These are phyloP conservation scores for Phytophthora pluvialis DNA, from an alignment of 352 stramenopile genomes.

Conservation along the genomic window DNA sequence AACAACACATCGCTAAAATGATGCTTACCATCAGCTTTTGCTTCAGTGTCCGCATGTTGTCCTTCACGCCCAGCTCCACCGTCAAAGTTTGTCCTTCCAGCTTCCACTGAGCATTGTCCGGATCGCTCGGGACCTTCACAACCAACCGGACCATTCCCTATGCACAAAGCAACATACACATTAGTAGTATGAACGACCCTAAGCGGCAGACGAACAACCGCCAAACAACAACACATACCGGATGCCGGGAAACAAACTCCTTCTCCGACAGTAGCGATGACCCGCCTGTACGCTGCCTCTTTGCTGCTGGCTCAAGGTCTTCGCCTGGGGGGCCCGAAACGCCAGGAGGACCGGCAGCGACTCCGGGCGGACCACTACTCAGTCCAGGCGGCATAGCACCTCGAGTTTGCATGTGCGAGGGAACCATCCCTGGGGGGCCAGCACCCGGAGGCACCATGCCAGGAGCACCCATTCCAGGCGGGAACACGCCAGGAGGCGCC, in stretches of 20 bases:
- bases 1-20: not conserved
- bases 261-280: conserved; percentile 74
- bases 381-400: conserved; percentile 28
- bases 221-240: conserved; percentile 47
- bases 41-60: conserved; percentile 93
- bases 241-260: conserved; percentile 79
- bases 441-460: conserved; percentile 33
- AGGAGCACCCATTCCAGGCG: conserved; percentile 32
- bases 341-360: conserved; percentile 46
- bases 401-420: conserved; percentile 35
- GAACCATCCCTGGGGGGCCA: conserved; percentile 36
- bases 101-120: conserved; percentile 92
- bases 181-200: conserved; percentile 10
- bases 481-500: conserved; percentile 22
- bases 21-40: conserved; percentile 78
- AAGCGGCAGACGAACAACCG: not conserved
- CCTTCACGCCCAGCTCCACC: conserved; percentile 88
- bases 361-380: conserved; percentile 35
- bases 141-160: conserved; percentile 72
- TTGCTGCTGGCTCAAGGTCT: conserved; percentile 63
- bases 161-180: conserved; percentile 7
- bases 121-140: conserved; percentile 88
- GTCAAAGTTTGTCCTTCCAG: conserved; percentile 93
- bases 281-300: conserved; percentile 74
- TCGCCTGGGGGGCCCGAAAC: conserved; percentile 35